Percentiles rank a stretch among this genome's conserved stretches.
These are phyloP conservation scores for Carallia brachiata DNA, from an alignment of 345 rosid species.

Conservation along the genomic window DNA sequence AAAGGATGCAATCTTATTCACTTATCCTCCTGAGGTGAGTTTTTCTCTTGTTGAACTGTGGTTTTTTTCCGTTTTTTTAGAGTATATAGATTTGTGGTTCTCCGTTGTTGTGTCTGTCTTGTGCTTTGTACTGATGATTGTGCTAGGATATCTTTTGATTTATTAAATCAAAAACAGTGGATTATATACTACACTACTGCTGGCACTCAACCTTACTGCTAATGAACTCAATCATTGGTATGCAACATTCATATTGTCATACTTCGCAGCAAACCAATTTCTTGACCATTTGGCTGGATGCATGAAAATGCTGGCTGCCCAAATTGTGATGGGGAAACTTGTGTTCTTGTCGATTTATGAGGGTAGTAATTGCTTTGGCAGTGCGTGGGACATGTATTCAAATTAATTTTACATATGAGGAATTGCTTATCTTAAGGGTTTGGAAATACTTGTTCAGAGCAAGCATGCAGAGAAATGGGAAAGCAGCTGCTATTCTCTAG, in stretches of 20 bases:
- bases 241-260: not conserved
- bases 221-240: not conserved
- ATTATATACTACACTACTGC: not conserved
- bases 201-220: not conserved
- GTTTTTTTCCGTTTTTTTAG: too few species aligned
- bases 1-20: slow-evolving; percentile 85
- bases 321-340: not conserved
- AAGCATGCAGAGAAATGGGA: too few species aligned
- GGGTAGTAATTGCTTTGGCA: not conserved
- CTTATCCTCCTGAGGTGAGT: slow-evolving; percentile 85
- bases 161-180: not conserved
- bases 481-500: too few species aligned
- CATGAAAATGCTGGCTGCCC: not conserved
- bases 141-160: not conserved
- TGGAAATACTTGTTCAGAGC: too few species aligned
- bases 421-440: too few species aligned
- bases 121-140: not conserved
- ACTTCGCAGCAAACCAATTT: not conserved
- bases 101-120: not conserved
- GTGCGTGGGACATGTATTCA: not conserved
- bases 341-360: not conserved
- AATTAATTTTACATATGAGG: too few species aligned
- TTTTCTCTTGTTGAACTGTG: not conserved
- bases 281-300: slow-evolving; percentile 1
- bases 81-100: too few species aligned